Base-by-base conservation (phyloP, 306 rosid genomes). In the Morella rubra region DNA sequence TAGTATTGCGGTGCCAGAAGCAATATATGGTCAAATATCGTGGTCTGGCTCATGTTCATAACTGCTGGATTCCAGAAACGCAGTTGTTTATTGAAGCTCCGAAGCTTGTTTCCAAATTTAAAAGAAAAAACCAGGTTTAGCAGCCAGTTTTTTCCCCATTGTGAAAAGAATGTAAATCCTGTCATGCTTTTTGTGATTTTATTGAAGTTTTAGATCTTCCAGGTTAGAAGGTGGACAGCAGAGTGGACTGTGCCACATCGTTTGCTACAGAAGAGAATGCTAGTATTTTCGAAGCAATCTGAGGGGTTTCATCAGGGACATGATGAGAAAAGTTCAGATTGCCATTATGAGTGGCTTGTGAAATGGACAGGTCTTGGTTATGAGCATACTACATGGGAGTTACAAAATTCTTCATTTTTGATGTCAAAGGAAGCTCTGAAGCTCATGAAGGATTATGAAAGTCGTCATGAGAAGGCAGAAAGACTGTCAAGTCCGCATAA, bases 351-450 rank as follows among this genome's bases (percentile, higher is more conserved):
- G 51, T 84, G 87, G 87, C 87, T 84, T 77, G 83, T 84, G 71
- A 84, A 84, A 75, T 81, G 87, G 87, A 70, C 83, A 8, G 83
- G 80, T 77, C 87, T 84, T 74, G 87, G 83, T 77, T 84, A 84
- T 81, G 85, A 81, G 61, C 80, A 81, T 55, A 69, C 76, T 56
- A 77, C 87, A 7, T 84, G 87, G 87, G 87, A 84, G 80, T 78
- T 84, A 71, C 78, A 77, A 18, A 55, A 65, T 53, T 78, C 87
- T 71, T 32, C 81, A 27, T 84, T 84, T 71, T 47, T 84, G 73
- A 81, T 49, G 13, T 81, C 81, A 24, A 20, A 80, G 32, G 52
- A 71, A 65, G 84, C 83, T 75, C 55, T 7, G 44, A 71, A 81
- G 78, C 85, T 84, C 69, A 59, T 22, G 20, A 52, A 49, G 3